These are phyloP conservation scores for Phytophthora agathidicida DNA, from an alignment of 352 stramenopile species.

Conservation along the genomic window DNA sequence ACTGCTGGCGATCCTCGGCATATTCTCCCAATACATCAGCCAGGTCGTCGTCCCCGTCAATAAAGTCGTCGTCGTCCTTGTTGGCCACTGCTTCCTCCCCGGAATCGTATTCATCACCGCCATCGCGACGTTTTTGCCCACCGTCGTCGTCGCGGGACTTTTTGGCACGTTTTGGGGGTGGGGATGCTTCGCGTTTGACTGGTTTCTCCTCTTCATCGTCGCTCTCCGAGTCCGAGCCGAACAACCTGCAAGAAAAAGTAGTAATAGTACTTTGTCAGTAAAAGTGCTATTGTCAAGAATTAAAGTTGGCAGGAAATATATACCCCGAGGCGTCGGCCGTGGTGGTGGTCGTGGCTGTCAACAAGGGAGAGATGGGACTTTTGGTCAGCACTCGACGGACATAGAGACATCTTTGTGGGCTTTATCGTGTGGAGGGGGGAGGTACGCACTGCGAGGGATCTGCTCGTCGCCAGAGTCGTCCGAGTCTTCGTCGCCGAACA, in stretches of 20 bases:
- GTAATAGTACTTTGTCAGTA: constrained; percentile 4
- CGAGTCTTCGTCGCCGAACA: constrained; percentile 87
- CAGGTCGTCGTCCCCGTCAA: constrained; percentile 88
- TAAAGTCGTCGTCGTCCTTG: constrained; percentile 89
- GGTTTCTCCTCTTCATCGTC: constrained; percentile 67
- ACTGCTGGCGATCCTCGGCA: constrained; percentile 72
- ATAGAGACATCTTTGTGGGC: neutral
- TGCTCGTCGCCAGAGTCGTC: constrained; percentile 71
- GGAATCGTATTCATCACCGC: constrained; percentile 85
- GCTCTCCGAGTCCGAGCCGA: constrained; percentile 89
- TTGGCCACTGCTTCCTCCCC: constrained; percentile 73
- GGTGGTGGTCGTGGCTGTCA: constrained; percentile 41
- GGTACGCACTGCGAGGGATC: constrained; percentile 51
- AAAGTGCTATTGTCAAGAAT: neutral
- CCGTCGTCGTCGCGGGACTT: constrained; percentile 25
- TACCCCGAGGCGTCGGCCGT: constrained; percentile 80
- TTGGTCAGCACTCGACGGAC: neutral
- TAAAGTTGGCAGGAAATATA: neutral
- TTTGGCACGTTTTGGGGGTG: constrained; percentile 64
- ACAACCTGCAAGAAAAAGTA: constrained; percentile 47
- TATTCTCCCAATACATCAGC: constrained; percentile 85
- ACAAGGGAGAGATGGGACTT: constrained; percentile 7
- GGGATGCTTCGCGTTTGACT: constrained; percentile 48
- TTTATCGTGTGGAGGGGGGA: neutral
- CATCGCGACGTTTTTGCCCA: constrained; percentile 22